Evolutionary conservation across 352 stramenopile genomes (phyloP).

Genomic region (Aphanomyces invadans): DNA sequence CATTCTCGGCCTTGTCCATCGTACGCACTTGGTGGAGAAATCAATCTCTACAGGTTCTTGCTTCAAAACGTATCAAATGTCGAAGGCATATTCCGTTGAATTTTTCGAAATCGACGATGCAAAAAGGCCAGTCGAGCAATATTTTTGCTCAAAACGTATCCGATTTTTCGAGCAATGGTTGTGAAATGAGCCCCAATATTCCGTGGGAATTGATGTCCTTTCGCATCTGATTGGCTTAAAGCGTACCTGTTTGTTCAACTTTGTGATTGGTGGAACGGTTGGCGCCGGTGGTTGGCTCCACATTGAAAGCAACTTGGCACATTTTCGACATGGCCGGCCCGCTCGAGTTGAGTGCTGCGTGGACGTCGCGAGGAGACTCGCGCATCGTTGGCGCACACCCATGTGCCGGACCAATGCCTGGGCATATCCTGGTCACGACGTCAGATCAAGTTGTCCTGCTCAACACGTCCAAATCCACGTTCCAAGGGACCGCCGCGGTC

Average conservation of each 20-base stretch:
- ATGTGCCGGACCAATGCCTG: neutral
- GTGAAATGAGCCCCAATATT: no score
- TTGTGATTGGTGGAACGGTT: conserved; percentile 1
- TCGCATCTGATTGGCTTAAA: neutral
- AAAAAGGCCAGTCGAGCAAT: no score
- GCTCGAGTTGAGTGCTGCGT: conserved; percentile 17
- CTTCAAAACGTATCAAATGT: neutral
- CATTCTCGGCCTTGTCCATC: conserved; percentile 32
- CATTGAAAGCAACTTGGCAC: neutral
- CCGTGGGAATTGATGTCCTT: neutral
- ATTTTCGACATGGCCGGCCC: neutral
- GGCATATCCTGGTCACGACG: conserved; percentile 14
- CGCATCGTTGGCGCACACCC: conserved; percentile 6
- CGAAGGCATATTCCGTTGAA: neutral
- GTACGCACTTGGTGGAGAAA: neutral
- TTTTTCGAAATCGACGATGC: neutral
- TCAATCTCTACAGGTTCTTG: neutral
- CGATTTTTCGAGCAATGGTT: no score
- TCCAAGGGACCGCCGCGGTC: neutral
- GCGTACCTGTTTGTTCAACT: neutral
- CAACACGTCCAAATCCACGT: conserved; percentile 14
- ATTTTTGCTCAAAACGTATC: no score
- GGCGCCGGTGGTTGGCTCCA: conserved; percentile 11
- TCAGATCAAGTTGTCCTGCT: conserved; percentile 18
- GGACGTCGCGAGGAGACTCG: conserved; percentile 10